A percentile compares a stretch with the other conserved stretches of the same genome.
These are phyloP conservation scores for Penicillium sp. DNA, from an alignment of 2,329 filamentous ascomycete genomes.

Conservation along the genomic window DNA sequence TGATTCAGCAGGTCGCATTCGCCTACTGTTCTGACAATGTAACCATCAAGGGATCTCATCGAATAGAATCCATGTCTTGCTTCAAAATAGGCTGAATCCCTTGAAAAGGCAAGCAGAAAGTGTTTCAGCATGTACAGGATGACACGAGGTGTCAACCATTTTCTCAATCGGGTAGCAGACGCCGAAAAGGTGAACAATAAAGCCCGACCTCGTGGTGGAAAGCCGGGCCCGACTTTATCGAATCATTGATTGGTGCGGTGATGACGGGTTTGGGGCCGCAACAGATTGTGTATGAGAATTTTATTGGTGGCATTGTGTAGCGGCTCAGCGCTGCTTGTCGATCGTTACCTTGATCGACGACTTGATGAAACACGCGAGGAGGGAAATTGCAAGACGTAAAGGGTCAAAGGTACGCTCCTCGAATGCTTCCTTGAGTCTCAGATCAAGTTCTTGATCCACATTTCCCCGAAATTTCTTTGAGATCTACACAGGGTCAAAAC, in stretches of 20 bases:
- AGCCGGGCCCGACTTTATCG: neutral
- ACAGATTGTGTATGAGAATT: neutral
- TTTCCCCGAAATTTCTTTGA: neutral
- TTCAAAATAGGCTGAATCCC: neutral
- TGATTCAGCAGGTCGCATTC: neutral
- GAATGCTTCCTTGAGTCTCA: neutral
- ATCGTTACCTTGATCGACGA: neutral
- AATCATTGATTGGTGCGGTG: neutral
- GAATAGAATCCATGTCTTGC: neutral
- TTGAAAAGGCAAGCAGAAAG: neutral
- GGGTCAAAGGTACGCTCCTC: neutral
- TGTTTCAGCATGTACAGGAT: neutral
- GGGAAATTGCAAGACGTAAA: neutral
- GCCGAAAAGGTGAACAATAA: neutral
- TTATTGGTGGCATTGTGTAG: neutral
- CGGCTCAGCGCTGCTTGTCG: neutral
- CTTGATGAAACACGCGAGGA: neutral
- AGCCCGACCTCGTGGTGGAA: neutral
- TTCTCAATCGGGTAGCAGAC: neutral
- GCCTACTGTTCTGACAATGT: neutral
- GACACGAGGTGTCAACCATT: neutral
- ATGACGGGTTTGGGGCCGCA: neutral
- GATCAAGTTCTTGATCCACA: neutral
- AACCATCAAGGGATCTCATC: neutral
- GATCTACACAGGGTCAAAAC: neutral